A percentile compares a stretch with the other conserved stretches of the same genome.
Conservation (phyloP, 1,284 basidiomycete genomes). For the Ceraceosorus bombacis region DNA sequence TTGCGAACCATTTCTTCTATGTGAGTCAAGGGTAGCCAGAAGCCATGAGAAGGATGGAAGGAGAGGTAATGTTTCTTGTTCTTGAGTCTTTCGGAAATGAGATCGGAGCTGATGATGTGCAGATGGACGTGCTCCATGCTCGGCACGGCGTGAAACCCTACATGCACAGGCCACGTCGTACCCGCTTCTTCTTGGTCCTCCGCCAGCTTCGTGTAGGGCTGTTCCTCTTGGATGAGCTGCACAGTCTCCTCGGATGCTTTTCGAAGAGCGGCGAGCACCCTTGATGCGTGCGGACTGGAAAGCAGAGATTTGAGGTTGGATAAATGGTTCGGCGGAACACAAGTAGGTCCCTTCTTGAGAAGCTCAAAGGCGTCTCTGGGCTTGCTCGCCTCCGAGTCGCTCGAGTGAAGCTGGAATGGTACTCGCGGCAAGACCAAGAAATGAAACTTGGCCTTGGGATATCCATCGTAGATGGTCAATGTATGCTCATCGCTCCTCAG, state of each 20-base stretch:
- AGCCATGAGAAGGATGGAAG: slow-evolving; percentile 77
- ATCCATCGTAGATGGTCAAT: slow-evolving; percentile 73
- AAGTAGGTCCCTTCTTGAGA: too few species aligned
- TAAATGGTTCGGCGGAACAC: neutral
- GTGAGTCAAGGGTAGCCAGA: slow-evolving; percentile 59
- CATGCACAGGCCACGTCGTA: slow-evolving; percentile 24
- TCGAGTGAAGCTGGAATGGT: neutral
- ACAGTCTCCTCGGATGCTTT: slow-evolving; percentile 9
- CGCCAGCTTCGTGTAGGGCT: slow-evolving; percentile 56
- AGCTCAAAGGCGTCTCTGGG: neutral
- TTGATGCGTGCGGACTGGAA: neutral
- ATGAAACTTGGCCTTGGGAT: slow-evolving; percentile 58
- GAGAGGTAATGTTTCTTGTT: slow-evolving; percentile 70
- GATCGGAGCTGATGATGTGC: slow-evolving; percentile 69
- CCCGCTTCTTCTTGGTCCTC: slow-evolving; percentile 10
- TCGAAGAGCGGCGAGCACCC: neutral
- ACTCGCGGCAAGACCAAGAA: slow-evolving; percentile 22
- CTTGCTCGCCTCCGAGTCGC: neutral
- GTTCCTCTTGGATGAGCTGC: slow-evolving; percentile 66
- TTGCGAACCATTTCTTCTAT: slow-evolving; percentile 17
- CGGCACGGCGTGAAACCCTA: slow-evolving; percentile 76
- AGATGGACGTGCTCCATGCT: slow-evolving; percentile 51
- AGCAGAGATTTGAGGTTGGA: neutral
- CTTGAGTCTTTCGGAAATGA: slow-evolving; percentile 69
- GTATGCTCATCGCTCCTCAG: slow-evolving; percentile 60